Conservation (phyloP, 257 asterid species). For the Lavandula angustifolia region DNA sequence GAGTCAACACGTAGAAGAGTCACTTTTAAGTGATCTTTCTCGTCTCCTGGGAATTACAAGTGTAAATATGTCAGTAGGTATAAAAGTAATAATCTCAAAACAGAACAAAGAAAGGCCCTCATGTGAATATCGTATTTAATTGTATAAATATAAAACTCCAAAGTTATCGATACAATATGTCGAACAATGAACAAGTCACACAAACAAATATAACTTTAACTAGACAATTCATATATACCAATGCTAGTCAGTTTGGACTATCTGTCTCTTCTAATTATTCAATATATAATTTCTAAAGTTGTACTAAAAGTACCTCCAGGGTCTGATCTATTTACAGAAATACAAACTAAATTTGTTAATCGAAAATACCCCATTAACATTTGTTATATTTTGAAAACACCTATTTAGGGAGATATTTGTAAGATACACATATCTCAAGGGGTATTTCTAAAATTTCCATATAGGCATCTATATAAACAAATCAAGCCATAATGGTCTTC, state of each 20-base stretch:
- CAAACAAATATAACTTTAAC: conserved; percentile 22
- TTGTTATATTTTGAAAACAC: neutral
- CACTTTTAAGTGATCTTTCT: conserved; percentile 99
- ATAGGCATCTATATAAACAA: neutral
- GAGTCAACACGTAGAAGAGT: conserved; percentile 97
- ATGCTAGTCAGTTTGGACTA: neutral
- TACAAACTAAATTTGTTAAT: neutral
- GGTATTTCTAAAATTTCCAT: neutral
- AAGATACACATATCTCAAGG: neutral
- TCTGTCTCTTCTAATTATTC: conserved; percentile 4
- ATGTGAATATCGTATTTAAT: conserved; percentile 10
- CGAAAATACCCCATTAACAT: neutral
- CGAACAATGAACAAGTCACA: conserved; percentile 20
- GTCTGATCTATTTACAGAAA: neutral
- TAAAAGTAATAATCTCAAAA: conserved; percentile 19
- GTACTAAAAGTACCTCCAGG: neutral
- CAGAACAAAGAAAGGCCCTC: conserved; percentile 19
- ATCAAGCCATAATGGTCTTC: neutral
- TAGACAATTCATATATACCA: conserved; percentile 8
- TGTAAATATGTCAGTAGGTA: conserved; percentile 35
- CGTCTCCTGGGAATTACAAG: conserved; percentile 68
- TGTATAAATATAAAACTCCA: conserved; percentile 3
- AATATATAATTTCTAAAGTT: conserved; percentile 6
- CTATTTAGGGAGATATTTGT: neutral
- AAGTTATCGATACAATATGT: conserved; percentile 16